Base-by-base conservation (phyloP, 176 grass and related monocot genomes). In the Triticum urartu region DNA sequence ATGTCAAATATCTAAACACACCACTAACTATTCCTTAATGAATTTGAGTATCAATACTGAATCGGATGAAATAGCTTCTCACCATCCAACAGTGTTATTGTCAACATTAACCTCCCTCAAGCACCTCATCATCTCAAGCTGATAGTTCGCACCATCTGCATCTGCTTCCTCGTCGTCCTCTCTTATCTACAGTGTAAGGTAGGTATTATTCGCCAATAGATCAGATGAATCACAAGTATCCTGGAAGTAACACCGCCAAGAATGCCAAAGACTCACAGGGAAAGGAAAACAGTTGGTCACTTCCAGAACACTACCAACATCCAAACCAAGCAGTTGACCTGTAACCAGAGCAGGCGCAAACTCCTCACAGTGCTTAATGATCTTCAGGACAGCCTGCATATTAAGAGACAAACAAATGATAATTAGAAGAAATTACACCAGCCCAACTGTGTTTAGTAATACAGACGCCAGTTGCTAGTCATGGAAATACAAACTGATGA, bases 81-180 rank as follows among this genome's bases (percentile, higher is more conserved):
- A 98, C 97, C 97, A 99, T 89, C 97, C 97, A 71, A 99, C 92
- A 43, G 97, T 99, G 69, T 99, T 99, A 80, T 99, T 99, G 68
- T 99, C 97, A 26, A 99, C 97, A 85, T 97, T 99, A 72, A 96
- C 97, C 83, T 99, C 97, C 67, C 94, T 92, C 86, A 99, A 87
- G 87, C 97, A 99, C 69, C 89, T 94, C 97, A 96, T 99, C 97
- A 99, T 99, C 87, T 99, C 94, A 77, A 99, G 92, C 92, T 97
- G 97, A 78, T 99, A 99, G 85, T 99, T 99, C 5, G 97, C 97
- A 63, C 94, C 97, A 93, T 99, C 97, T 88, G 94, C 84, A 83
- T 99, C 97, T 62, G 95, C 77, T 90, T 99, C 94, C 58, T 99
- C 97, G 52, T 99, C 94, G 33, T 96, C 97, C 88, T 99, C 97